Conservation (phyloP, 805 yeast genomes). For the Yamadazyma kitorensis region DNA sequence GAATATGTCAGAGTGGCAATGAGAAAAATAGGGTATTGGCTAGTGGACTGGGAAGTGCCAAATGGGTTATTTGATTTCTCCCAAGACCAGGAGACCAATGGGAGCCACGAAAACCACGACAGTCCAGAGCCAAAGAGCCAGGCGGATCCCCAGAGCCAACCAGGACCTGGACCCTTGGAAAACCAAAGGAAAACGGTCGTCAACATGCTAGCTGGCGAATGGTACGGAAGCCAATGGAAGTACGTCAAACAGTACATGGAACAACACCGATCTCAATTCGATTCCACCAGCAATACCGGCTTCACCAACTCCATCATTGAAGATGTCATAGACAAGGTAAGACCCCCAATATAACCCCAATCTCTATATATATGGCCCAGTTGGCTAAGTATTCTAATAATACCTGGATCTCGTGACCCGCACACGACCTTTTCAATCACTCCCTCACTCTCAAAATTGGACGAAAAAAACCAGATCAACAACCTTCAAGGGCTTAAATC, state of each 20-base stretch:
- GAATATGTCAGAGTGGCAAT: slow-evolving; percentile 36
- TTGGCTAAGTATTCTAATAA: background rate
- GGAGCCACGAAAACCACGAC: too few species aligned
- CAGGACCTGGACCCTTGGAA: too few species aligned
- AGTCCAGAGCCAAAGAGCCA: too few species aligned
- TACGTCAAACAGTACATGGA: slow-evolving; percentile 28
- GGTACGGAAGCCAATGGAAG: slow-evolving; percentile 43
- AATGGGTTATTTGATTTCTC: slow-evolving; percentile 3
- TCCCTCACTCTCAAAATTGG: background rate
- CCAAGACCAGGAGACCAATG: slow-evolving; percentile 5
- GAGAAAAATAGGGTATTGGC: slow-evolving; percentile 41
- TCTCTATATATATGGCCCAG: background rate
- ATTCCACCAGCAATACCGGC: slow-evolving; percentile 29
- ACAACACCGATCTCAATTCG: slow-evolving; percentile 16
- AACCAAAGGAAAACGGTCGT: slow-evolving; percentile 23
- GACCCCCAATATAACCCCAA: slow-evolving; percentile 33
- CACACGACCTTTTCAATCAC: slow-evolving; percentile 3
- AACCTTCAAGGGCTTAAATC: background rate
- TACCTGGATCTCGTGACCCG: background rate
- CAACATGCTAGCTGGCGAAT: slow-evolving; percentile 38
- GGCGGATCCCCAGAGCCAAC: too few species aligned
- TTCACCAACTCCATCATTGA: slow-evolving; percentile 34
- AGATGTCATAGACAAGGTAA: slow-evolving; percentile 30
- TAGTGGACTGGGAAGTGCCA: slow-evolving; percentile 37
- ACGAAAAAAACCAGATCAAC: background rate